phyloP scores from a whole-genome alignment of 805 yeast genomes.

The Kazachstania viticola region DNA sequence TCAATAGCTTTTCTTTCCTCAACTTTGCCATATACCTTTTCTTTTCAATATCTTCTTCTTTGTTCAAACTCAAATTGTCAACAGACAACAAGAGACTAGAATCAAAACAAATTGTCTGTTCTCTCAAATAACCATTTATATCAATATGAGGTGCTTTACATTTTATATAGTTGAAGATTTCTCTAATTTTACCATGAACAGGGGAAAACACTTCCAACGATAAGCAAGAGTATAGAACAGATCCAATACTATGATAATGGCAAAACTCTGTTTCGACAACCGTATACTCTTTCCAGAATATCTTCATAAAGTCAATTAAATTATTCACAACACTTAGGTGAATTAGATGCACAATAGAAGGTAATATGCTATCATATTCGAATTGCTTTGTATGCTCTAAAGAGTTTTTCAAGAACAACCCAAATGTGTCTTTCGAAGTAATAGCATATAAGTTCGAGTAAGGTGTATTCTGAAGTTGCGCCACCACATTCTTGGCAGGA shows the following conservation, averaged over 20 bases:
- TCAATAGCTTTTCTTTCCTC: slow-evolving; percentile 60
- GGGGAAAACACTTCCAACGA: slow-evolving; percentile 29
- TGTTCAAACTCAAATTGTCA: slow-evolving; percentile 16
- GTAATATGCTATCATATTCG: slow-evolving; percentile 47
- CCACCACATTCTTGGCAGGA: slow-evolving; percentile 37
- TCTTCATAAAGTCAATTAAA: slow-evolving; percentile 26
- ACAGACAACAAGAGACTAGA: slow-evolving; percentile 14
- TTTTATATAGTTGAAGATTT: slow-evolving; percentile 32
- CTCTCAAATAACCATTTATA: slow-evolving; percentile 23
- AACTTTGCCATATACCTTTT: slow-evolving; percentile 61
- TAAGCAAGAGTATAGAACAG: slow-evolving; percentile 32
- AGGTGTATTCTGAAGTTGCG: slow-evolving; percentile 26
- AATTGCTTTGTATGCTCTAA: slow-evolving; percentile 28
- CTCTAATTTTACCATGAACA: slow-evolving; percentile 46
- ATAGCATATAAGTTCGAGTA: slow-evolving; percentile 39
- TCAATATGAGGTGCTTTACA: slow-evolving; percentile 23
- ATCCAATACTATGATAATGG: slow-evolving; percentile 30
- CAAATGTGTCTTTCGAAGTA: slow-evolving; percentile 42
- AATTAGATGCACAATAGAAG: slow-evolving; percentile 51
- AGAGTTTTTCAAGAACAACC: slow-evolving; percentile 40
- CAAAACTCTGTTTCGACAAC: slow-evolving; percentile 30
- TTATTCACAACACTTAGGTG: slow-evolving; percentile 46
- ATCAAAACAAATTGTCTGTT: slow-evolving; percentile 30
- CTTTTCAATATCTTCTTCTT: slow-evolving; percentile 36
- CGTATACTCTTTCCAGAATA: slow-evolving; percentile 28